Conservation (phyloP, 2,329 filamentous ascomycete genomes). For the Nothopassalora personata region DNA sequence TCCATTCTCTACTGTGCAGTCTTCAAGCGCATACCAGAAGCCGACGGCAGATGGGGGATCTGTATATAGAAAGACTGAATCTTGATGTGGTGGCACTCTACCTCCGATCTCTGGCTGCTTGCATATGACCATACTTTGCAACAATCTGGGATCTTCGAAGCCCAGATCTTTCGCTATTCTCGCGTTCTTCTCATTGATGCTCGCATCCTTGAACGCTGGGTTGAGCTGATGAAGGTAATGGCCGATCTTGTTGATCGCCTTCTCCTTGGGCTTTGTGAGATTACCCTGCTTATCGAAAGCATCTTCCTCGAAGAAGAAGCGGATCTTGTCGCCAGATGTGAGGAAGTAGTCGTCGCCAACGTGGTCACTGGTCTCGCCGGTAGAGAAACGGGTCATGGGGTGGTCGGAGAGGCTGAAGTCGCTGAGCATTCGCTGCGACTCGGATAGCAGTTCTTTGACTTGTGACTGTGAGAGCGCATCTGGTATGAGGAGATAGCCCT, state of each 20-base stretch:
- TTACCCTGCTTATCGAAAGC: conserved; percentile 63
- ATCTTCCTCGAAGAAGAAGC: conserved; percentile 97
- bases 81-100: conserved; percentile 84
- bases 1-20: conserved; percentile 79
- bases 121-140: conserved; percentile 98
- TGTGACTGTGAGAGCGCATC: conserved; percentile 64
- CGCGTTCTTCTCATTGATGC: conserved; percentile 51
- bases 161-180: conserved; percentile 66
- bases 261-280: conserved; percentile 72
- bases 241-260: conserved; percentile 69
- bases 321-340: conserved; percentile 79
- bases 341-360: conserved; percentile 96
- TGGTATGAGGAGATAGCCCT: conserved; percentile 88
- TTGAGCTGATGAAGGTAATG: conserved; percentile 47
- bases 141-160: conserved; percentile 67
- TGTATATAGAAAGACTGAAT: conserved; percentile 89
- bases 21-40: conserved; percentile 96
- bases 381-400: conserved; percentile 90
- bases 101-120: conserved; percentile 96
- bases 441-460: conserved; percentile 62
- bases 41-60: conserved; percentile 82
- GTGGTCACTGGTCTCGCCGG: conserved; percentile 68
- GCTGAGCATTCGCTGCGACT: conserved; percentile 69
- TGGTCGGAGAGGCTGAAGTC: conserved; percentile 75
- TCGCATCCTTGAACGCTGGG: conserved; percentile 45